Conservation (phyloP, 1,284 basidiomycete genomes). For the Pterulicium gracile region DNA sequence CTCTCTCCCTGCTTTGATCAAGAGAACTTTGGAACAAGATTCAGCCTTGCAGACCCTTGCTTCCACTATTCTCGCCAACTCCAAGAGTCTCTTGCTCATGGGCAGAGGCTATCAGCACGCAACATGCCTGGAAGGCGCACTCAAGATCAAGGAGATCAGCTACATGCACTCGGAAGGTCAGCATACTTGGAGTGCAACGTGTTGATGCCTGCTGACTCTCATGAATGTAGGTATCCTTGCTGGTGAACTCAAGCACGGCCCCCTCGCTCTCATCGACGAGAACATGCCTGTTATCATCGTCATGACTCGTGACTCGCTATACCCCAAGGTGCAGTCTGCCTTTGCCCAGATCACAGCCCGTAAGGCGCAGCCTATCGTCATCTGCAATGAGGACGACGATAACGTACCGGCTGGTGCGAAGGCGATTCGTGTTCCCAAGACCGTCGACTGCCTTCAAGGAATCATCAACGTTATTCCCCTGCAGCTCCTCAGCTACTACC, state of each 20-base stretch:
- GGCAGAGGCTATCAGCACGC: constrained; percentile 98
- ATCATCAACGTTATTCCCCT: constrained; percentile 95
- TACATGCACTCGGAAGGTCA: constrained; percentile 86
- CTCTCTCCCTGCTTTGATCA: constrained; percentile 84
- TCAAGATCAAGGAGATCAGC: constrained; percentile 99
- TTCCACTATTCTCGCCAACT: constrained; percentile 64
- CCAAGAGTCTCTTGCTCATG: constrained; percentile 89
- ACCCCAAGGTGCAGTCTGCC: constrained; percentile 96
- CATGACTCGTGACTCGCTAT: constrained; percentile 98
- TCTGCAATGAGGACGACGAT: constrained; percentile 92
- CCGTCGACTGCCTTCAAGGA: constrained; percentile 93
- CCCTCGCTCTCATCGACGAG: constrained; percentile 94
- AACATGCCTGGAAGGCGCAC: constrained; percentile 94
- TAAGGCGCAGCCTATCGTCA: constrained; percentile 91
- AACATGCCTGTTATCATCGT: constrained; percentile 98
- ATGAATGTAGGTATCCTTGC: constrained; percentile 78
- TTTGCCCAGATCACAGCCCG: constrained; percentile 95
- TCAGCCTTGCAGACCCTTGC: constrained; percentile 76
- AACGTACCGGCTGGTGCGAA: constrained; percentile 68
- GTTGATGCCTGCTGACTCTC: neutral
- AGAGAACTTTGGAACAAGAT: constrained; percentile 80
- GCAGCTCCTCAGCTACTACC: constrained; percentile 93
- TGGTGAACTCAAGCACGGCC: constrained; percentile 98
- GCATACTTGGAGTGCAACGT: constrained; percentile 10
- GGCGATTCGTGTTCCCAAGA: constrained; percentile 89